Conservation (phyloP, 768 basidiomycete species). For the Trametes gibbosa region DNA sequence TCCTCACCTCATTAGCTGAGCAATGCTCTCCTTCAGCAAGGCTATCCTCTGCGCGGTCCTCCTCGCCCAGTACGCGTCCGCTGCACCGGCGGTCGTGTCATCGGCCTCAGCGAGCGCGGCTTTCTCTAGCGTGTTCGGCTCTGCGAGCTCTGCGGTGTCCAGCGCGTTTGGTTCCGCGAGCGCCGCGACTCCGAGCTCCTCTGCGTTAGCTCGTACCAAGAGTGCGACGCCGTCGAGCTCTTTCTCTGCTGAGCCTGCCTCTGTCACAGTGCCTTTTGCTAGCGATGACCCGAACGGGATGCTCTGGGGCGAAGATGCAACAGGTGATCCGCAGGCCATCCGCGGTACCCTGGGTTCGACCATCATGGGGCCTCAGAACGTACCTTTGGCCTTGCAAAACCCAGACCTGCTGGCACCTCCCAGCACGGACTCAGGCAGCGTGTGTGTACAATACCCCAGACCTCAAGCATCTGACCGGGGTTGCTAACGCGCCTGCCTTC, state of each 20-base stretch:
- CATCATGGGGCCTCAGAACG: slow-evolving; percentile 58
- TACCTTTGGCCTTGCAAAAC: slow-evolving; percentile 53
- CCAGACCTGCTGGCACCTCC: slow-evolving; percentile 59
- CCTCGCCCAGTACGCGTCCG: slow-evolving; percentile 15
- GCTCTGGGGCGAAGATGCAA: slow-evolving; percentile 19
- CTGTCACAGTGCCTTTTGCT: slow-evolving; percentile 23
- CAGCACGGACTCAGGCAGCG: slow-evolving; percentile 53
- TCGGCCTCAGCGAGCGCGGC: slow-evolving; percentile 7
- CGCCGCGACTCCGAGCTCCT: background rate
- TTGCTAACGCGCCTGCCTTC: background rate
- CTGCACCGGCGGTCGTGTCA: slow-evolving; percentile 30
- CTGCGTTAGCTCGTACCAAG: background rate
- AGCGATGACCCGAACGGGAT: slow-evolving; percentile 30
- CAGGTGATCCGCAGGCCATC: slow-evolving; percentile 39
- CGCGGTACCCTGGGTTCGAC: slow-evolving; percentile 43
- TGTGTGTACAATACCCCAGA: slow-evolving; percentile 29
- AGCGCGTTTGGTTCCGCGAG: slow-evolving; percentile 5
- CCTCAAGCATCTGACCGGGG: background rate
- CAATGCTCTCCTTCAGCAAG: slow-evolving; percentile 19
- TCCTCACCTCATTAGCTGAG: background rate
- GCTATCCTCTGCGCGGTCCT: slow-evolving; percentile 23
- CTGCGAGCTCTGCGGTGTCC: slow-evolving; percentile 7
- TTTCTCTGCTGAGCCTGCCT: slow-evolving; percentile 10
- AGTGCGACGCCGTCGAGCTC: background rate
- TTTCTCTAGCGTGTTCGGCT: background rate